phyloP scores from a whole-genome alignment of 2,329 filamentous ascomycete genomes.

The Diplodia intermedia region DNA sequence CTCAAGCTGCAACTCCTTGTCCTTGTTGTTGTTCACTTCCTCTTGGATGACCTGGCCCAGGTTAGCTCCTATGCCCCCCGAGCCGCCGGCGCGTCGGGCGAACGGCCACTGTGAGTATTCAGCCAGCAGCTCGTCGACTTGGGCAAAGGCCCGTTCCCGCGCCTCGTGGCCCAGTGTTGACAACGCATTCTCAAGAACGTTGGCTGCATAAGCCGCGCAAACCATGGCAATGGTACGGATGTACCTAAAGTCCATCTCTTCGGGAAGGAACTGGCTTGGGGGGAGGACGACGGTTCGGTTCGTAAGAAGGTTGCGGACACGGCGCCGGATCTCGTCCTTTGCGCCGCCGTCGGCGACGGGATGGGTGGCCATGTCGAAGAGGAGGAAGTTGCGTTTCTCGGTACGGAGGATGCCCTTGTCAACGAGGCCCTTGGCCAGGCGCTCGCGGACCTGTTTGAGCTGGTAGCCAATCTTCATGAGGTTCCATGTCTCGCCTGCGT shows the following conservation, averaged over 20 bases:
- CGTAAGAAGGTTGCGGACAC: slow-evolving; percentile 90
- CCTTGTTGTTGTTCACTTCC: slow-evolving; percentile 84
- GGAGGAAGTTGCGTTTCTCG: slow-evolving; percentile 98
- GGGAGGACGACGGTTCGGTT: slow-evolving; percentile 92
- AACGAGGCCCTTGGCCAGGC: slow-evolving; percentile 93
- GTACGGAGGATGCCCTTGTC: slow-evolving; percentile 98
- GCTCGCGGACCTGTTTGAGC: slow-evolving; percentile 97
- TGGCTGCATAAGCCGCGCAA: slow-evolving; percentile 96
- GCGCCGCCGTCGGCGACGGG: slow-evolving; percentile 94
- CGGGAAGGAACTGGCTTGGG: slow-evolving; percentile 85
- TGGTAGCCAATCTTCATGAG: slow-evolving; percentile 99
- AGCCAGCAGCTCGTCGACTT: slow-evolving; percentile 93
- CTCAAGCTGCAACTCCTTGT: slow-evolving; percentile 95
- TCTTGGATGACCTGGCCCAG: slow-evolving; percentile 85
- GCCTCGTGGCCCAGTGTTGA: slow-evolving; percentile 93
- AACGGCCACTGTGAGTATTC: slow-evolving; percentile 99
- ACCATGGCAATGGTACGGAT: slow-evolving; percentile 93
- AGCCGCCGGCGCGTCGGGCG: slow-evolving; percentile 76
- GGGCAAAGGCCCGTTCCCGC: slow-evolving; percentile 90
- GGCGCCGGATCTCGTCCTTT: slow-evolving; percentile 94
- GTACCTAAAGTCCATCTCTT: slow-evolving; percentile 93
- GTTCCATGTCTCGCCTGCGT: slow-evolving; percentile 95
- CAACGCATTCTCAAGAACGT: slow-evolving; percentile 97
- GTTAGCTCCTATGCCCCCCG: slow-evolving; percentile 89
- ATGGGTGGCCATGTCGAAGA: slow-evolving; percentile 99